These are phyloP conservation scores for Alternaria gaisen DNA, from an alignment of 2,329 filamentous ascomycete species.

Conservation along the genomic window DNA sequence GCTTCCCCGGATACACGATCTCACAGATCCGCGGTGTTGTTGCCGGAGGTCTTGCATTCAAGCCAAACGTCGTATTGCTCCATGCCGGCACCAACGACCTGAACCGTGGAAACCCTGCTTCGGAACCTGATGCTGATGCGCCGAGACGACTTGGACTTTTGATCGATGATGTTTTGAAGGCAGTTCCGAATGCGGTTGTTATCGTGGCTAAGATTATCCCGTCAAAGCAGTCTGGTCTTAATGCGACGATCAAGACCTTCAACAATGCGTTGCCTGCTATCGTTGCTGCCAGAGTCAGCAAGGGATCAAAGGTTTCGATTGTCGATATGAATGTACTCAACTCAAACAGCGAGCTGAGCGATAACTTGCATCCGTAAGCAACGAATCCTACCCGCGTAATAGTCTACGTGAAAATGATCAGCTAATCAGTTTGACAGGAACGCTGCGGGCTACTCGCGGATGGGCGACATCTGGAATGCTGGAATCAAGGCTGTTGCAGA, in stretches of 20 bases:
- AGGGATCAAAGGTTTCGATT: constrained; percentile 38
- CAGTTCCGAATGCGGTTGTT: constrained; percentile 44
- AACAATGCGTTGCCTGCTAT: constrained; percentile 39
- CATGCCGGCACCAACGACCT: constrained; percentile 37
- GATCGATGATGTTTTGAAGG: constrained; percentile 44
- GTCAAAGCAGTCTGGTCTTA: constrained; percentile 19
- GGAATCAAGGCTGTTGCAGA: constrained; percentile 19
- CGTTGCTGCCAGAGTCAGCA: constrained; percentile 26
- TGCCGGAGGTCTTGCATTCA: constrained; percentile 6
- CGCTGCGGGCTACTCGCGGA: constrained; percentile 39
- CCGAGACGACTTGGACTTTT: constrained; percentile 45
- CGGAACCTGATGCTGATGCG: constrained; percentile 37
- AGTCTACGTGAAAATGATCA: neutral
- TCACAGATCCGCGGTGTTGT: constrained; percentile 33
- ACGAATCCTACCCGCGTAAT: neutral
- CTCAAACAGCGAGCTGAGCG: constrained; percentile 29
- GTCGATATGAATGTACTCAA: constrained; percentile 36
- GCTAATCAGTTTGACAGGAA: constrained; percentile 20
- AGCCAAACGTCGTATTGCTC: constrained; percentile 33
- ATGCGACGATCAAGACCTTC: constrained; percentile 31
- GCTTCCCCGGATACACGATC: constrained; percentile 45
- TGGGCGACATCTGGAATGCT: constrained; percentile 41
- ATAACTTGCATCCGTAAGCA: constrained; percentile 40
- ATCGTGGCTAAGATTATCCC: constrained; percentile 51
- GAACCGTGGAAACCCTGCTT: constrained; percentile 20